Evolutionary conservation across 768 basidiomycete genomes (phyloP).

Genomic region (Trichaptum fuscoviolaceum): DNA sequence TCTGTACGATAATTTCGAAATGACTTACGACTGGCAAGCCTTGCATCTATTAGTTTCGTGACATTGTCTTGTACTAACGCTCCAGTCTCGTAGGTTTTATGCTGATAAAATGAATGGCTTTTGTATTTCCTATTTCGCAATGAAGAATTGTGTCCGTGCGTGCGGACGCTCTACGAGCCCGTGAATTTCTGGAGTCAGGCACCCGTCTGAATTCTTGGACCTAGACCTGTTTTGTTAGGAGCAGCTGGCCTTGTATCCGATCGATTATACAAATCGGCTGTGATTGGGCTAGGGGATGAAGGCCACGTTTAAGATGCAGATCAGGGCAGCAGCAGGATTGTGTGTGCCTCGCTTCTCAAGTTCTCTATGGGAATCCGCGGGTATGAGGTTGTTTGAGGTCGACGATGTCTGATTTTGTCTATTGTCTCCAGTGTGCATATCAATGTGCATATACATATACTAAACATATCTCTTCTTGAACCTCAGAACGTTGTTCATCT

Average conservation of each 20-base stretch:
- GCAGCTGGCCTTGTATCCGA: too few species aligned
- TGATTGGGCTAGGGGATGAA: background rate
- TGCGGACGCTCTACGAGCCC: too few species aligned
- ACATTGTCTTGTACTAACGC: too few species aligned
- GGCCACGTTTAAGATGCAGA: background rate
- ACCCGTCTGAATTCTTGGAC: too few species aligned
- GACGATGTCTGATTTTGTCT: background rate
- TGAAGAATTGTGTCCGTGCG: too few species aligned
- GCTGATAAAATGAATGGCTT: too few species aligned
- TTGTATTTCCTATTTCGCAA: too few species aligned
- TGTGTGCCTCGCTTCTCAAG: background rate
- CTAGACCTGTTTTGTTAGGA: too few species aligned
- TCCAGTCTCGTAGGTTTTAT: too few species aligned
- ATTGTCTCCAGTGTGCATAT: background rate
- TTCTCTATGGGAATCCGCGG: background rate
- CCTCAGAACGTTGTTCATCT: background rate
- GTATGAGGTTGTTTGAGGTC: background rate
- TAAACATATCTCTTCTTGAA: background rate
- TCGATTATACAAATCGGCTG: background rate
- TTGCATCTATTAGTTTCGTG: background rate
- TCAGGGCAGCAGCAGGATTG: background rate
- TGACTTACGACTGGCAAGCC: background rate
- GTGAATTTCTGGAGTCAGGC: too few species aligned
- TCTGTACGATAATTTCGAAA: background rate
- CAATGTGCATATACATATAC: background rate